Conservation (phyloP, 495 filamentous ascomycete species). For the Clohesyomyces aquaticus region DNA sequence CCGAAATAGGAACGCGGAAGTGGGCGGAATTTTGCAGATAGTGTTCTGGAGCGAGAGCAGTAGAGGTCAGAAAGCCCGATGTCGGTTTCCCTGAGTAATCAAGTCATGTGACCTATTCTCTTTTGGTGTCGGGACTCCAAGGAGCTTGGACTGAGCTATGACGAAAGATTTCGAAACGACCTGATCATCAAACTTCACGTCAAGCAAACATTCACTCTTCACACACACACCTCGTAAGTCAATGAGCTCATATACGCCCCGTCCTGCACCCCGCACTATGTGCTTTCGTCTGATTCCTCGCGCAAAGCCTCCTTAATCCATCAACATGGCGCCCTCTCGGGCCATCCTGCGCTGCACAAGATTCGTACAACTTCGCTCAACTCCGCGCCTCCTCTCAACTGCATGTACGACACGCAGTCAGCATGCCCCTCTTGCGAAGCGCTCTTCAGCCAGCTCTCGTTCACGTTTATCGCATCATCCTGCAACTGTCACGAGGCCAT, state of each 20-base stretch:
- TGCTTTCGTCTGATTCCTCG: background rate
- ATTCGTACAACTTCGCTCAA: slow-evolving; percentile 16
- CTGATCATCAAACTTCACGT: slow-evolving; percentile 3
- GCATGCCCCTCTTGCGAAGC: background rate
- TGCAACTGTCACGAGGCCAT: background rate
- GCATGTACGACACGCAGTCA: slow-evolving; percentile 11
- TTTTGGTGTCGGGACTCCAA: background rate
- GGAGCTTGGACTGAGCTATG: slow-evolving; percentile 28
- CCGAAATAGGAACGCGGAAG: background rate
- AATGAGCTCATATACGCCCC: background rate
- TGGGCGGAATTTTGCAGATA: background rate
- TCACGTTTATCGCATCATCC: slow-evolving; percentile 9
- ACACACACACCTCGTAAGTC: slow-evolving; percentile 15
- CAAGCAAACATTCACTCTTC: background rate
- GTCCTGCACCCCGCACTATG: slow-evolving; percentile 3
- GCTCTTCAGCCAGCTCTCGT: slow-evolving; percentile 6
- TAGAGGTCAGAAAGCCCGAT: background rate
- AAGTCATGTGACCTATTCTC: slow-evolving; percentile 24
- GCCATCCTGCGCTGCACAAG: slow-evolving; percentile 27
- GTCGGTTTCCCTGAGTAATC: slow-evolving; percentile 1
- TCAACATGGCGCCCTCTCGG: slow-evolving; percentile 36
- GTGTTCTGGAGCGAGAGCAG: background rate
- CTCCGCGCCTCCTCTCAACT: slow-evolving; percentile 26
- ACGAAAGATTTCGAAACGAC: slow-evolving; percentile 7
- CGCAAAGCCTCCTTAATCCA: background rate